Conservation (phyloP, 495 filamentous ascomycete species). For the Sordaria brevicollis region DNA sequence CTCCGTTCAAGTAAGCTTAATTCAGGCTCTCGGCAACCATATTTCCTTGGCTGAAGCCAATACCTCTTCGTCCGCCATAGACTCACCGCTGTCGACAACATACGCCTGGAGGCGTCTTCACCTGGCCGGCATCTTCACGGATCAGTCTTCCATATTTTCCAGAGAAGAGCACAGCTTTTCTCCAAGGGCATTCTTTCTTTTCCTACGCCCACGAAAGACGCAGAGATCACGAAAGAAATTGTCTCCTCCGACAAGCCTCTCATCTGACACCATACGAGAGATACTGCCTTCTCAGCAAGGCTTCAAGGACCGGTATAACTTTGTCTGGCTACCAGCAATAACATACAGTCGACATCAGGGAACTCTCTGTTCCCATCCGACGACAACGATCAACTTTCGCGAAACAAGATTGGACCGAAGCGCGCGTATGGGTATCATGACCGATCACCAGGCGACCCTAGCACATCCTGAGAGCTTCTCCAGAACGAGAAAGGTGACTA, state of each 20-base stretch:
- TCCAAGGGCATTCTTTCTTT: neutral
- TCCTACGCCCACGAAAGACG: neutral
- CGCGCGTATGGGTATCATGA: neutral
- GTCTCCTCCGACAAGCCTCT: neutral
- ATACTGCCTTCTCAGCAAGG: neutral
- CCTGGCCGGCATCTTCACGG: neutral
- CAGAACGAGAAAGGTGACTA: conserved; percentile 47
- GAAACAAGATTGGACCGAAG: neutral
- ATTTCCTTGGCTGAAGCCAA: neutral
- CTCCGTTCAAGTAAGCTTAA: neutral
- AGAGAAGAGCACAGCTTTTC: neutral
- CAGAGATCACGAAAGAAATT: neutral
- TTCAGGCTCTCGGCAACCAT: neutral
- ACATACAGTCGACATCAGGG: neutral
- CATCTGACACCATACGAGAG: neutral
- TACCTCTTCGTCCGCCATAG: neutral
- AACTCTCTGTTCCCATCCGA: neutral
- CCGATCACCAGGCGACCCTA: neutral
- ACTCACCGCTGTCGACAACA: neutral
- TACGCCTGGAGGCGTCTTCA: neutral
- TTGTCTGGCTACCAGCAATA: neutral
- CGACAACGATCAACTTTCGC: neutral
- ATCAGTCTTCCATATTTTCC: neutral
- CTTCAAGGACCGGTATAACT: neutral
- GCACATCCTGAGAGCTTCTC: conserved; percentile 16